phyloP scores from a whole-genome alignment of 2,329 filamentous ascomycete genomes.

The Exophiala alcalophila region DNA sequence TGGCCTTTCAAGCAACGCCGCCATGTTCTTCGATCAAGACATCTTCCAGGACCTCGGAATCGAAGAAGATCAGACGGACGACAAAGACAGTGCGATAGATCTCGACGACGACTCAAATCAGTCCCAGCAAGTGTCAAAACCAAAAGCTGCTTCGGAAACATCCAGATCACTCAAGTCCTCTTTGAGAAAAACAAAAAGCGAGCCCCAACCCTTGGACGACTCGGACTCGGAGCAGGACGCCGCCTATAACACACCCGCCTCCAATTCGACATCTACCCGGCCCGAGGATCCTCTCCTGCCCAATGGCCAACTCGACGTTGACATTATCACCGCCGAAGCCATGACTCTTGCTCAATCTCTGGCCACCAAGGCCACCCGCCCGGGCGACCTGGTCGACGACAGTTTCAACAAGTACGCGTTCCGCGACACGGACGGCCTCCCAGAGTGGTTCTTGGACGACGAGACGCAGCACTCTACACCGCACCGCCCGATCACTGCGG shows the following conservation, averaged over 20 bases:
- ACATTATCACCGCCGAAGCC: slow-evolving; percentile 98
- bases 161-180: slow-evolving; percentile 32
- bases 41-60: slow-evolving; percentile 82
- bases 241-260: slow-evolving; percentile 18
- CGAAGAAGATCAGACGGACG: slow-evolving; percentile 53
- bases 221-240: slow-evolving; percentile 38
- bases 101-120: slow-evolving; percentile 33
- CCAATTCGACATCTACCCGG: slow-evolving; percentile 6
- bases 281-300: slow-evolving; percentile 40
- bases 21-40: slow-evolving; percentile 89
- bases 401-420: slow-evolving; percentile 91
- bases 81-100: slow-evolving; percentile 39
- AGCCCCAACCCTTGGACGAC: slow-evolving; percentile 13
- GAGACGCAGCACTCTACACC: slow-evolving; percentile 78
- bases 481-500: slow-evolving; percentile 86
- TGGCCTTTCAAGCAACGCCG: slow-evolving; percentile 78
- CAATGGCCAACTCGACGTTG: slow-evolving; percentile 67
- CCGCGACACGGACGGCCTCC: slow-evolving; percentile 84
- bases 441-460: slow-evolving; percentile 97
- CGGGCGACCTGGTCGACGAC: slow-evolving; percentile 79
- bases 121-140: slow-evolving; percentile 18
- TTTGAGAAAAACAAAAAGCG: slow-evolving; percentile 27
- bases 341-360: slow-evolving; percentile 96
- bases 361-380: slow-evolving; percentile 78
- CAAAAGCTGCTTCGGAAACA: slow-evolving; percentile 29